Evolutionary conservation across 495 filamentous ascomycete genomes (phyloP), one percentile per base, ranked within the genome.

Genomic region (Chaetomium fimeti): DNA sequence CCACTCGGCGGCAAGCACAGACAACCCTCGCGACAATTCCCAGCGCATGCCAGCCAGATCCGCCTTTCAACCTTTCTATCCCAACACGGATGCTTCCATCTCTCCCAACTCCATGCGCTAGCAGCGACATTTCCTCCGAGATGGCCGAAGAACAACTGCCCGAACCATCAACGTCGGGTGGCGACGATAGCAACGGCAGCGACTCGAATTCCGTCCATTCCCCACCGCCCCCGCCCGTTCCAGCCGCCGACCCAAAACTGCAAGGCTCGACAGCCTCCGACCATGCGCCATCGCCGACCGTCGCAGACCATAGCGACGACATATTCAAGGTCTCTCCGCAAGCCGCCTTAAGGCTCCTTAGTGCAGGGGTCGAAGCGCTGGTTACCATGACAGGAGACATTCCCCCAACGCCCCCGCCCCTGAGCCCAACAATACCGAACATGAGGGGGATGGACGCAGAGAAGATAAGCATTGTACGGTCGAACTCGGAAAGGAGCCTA

Each of bases 311-410:
- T 6, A 62, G 69, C 58, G 71, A 79, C 42, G 88, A 91, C 70
- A 84, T 96, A 60, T 90, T 90, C 76, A 84, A 85, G 25, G 80
- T 98, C 43, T 75, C 84, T 0, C 87, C 92, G 1, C 81, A 86
- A 29, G 84, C 85, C 0, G 93, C 93, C n/a, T 78, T 98, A 66
- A 89, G 89, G 65, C 78, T 96, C 58, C 83, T 98, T 5, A 85
- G 86, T 52, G 77, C 83, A 27, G 85, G 88, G 29, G 78, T 97
- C 62, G 89, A 95, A 66, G 81, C 84, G 16, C 81, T 98, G 54
- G 88, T 90, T 18, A 80, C 80, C 43, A 74, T 87, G 51, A 90
- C 87, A 45, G 89, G 89, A 54, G 87, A 93, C 70, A 76, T 90
- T 29, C 87, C 89, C 15, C 86, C 89, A 32, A 93, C 90, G 4